Conservation (phyloP, 805 yeast species). For the Saccharomycopsis malanga region DNA sequence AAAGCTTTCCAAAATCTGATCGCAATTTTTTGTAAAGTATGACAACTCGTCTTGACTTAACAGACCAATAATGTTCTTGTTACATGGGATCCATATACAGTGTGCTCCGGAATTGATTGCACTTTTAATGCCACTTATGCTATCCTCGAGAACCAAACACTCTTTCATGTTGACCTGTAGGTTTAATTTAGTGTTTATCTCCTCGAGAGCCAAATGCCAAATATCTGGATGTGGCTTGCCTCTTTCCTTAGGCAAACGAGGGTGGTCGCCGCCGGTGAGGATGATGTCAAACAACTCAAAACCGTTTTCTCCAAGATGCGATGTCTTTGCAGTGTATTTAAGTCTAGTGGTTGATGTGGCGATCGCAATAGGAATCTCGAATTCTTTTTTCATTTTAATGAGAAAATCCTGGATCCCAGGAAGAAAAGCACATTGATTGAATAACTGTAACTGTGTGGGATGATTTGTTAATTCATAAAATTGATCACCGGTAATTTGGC, state of each 20-base stretch:
- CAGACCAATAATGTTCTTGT: background rate
- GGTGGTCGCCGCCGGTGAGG: slow-evolving; percentile 78
- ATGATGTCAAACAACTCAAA: slow-evolving; percentile 57
- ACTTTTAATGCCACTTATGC: slow-evolving; percentile 80
- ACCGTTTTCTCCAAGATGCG: slow-evolving; percentile 48
- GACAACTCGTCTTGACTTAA: background rate
- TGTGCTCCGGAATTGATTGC: slow-evolving; percentile 67
- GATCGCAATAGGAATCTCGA: slow-evolving; percentile 70
- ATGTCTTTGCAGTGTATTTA: slow-evolving; percentile 67
- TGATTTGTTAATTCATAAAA: slow-evolving; percentile 39
- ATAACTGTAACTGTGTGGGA: slow-evolving; percentile 1
- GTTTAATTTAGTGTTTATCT: slow-evolving; percentile 52
- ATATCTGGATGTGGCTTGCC: slow-evolving; percentile 95
- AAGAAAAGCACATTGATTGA: slow-evolving; percentile 60
- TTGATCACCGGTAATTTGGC: slow-evolving; percentile 50
- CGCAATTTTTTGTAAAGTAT: background rate
- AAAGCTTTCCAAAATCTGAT: background rate
- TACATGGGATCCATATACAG: slow-evolving; percentile 10
- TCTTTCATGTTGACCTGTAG: slow-evolving; percentile 58
- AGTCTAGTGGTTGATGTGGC: slow-evolving; percentile 73
- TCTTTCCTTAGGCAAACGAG: slow-evolving; percentile 69
- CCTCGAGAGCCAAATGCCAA: slow-evolving; percentile 73
- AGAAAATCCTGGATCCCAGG: slow-evolving; percentile 78
- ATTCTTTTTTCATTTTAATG: slow-evolving; percentile 41
- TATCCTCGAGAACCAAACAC: slow-evolving; percentile 90